phyloP scores from a whole-genome alignment of 345 rosid species.

The Eucalyptus leucophloia region DNA sequence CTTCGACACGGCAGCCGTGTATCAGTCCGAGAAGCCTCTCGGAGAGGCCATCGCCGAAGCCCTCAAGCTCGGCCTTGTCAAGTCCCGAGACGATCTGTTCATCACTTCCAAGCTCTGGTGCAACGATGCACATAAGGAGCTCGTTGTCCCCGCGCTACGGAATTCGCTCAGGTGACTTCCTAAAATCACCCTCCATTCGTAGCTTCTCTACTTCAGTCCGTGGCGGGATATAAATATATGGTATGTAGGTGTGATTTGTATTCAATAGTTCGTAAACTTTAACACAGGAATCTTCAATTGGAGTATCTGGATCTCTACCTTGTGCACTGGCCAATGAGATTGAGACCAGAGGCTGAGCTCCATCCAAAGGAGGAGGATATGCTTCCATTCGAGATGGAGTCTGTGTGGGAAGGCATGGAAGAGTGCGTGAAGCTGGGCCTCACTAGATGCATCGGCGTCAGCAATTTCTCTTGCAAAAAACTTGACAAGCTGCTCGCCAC shows the following conservation, averaged over 20 bases:
- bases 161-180: not conserved
- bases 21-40: not conserved
- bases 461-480: constrained; percentile 9
- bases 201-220: not conserved
- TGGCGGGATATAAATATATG: not conserved
- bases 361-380: not conserved
- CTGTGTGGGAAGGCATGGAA: constrained; percentile 1
- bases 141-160: not conserved
- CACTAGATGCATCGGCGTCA: constrained; percentile 1
- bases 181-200: not conserved
- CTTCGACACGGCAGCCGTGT: constrained; percentile 1
- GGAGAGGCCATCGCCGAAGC: constrained; percentile 8
- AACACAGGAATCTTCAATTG: not conserved
- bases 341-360: not conserved
- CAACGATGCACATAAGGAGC: not conserved
- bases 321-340: constrained; percentile 3
- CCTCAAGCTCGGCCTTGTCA: not conserved
- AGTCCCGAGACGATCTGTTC: constrained; percentile 8
- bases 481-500: not conserved
- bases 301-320: constrained; percentile 2
- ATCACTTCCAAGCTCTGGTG: constrained; percentile 15
- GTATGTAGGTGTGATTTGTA: not conserved
- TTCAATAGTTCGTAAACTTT: not conserved
- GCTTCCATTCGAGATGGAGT: not conserved
- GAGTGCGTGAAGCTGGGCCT: constrained; percentile 10